Evolutionary conservation across 1,284 basidiomycete species (phyloP).

Genomic region (Leccinum fuscescens): DNA sequence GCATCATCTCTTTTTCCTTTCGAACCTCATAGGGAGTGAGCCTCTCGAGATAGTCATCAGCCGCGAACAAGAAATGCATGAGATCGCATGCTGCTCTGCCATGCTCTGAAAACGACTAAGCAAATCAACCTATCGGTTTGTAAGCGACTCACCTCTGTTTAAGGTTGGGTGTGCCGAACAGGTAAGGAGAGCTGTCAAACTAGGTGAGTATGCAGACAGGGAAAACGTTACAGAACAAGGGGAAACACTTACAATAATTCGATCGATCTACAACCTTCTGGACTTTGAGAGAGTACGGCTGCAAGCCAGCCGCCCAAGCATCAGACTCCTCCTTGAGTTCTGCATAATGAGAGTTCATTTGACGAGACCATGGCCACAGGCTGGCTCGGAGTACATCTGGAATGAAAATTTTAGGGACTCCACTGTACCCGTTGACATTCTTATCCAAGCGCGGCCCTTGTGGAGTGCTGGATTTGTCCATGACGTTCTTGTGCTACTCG

Average conservation of each 20-base stretch:
- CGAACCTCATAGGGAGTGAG: not conserved
- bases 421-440: not conserved
- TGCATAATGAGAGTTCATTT: constrained; percentile 14
- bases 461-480: not conserved
- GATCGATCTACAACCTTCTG: not conserved
- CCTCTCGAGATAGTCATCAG: not conserved
- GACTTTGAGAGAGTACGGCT: not conserved
- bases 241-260: not conserved
- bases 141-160: not conserved
- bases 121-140: not conserved
- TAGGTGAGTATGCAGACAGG: not conserved
- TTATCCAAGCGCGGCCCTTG: not conserved
- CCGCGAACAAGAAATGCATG: not conserved
- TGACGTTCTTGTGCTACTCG: not conserved
- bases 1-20: not conserved
- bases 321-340: constrained; percentile 9
- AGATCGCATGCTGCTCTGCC: not conserved
- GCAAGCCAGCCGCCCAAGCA: not conserved
- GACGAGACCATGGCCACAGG: constrained; percentile 21
- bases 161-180: not conserved
- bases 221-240: not conserved
- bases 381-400: not conserved
- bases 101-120: not conserved
- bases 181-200: not conserved
- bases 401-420: not conserved